Evolutionary conservation across 371 early-diverging fungal species (phyloP), one percentile per base, ranked within the genome.

Genomic region (Mortierella sp.): DNA sequence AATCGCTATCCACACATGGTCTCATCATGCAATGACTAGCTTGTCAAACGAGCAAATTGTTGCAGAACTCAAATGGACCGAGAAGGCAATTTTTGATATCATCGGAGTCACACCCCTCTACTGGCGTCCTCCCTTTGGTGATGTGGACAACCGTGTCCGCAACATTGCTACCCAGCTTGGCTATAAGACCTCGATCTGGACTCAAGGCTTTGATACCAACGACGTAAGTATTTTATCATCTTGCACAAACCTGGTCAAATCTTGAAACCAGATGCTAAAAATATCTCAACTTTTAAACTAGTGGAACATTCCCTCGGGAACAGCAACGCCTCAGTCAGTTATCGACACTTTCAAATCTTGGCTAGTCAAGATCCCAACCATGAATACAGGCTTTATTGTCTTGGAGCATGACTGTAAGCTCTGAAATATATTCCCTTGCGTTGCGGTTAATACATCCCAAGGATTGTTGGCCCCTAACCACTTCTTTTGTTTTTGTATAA

Each of bases 31-130:
- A 28, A 74, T 93, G 85, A 91, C 93, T 16, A 84, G 89, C 0
- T 74, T 87, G 45, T 77, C 90, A 19, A 92, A 86, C 48, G 92
- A 92, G 57, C 88, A 89, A 65, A 84, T 93, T 36, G 87, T 93
- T 58, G 92, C 92, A n/a, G 94, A 94, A 68, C 76, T 94, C 40
- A 89, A 89, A 67, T 92, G 89, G 89, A 91, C 88, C 8, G 92
- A 88, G 69, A 70, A 82, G 41, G 89, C 88, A 70, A 91, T 94
- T 77, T 83, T 90, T 64, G 87, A 91, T 63, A 84, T 87, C 36
- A 90, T 87, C 58, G 93, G 93, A 22, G 73, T 77, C 11, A 84
- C 84, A 11, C 88, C 88, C 7, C 58, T 81, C 55, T 86, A 87
- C 75, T 79, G 78, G 80, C 84, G 89, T 16, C 90, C 91, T 65